Percentiles rank a stretch among this genome's conserved stretches.
Evolutionary conservation across 129 eudicot genomes (phyloP).

Genomic region (Artemisia tridentata): DNA sequence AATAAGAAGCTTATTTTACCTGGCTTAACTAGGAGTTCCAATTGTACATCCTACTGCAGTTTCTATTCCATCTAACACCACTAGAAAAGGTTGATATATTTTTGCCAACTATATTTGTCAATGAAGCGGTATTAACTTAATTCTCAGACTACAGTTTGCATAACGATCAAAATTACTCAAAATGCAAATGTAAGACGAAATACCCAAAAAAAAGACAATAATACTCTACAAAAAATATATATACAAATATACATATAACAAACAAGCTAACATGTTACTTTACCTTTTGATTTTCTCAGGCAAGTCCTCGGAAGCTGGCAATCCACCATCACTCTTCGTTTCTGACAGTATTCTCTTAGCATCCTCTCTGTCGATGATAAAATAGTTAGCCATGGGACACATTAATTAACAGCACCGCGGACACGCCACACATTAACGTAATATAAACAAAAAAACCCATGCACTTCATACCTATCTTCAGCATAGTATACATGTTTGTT

Average conservation of each 20-base stretch:
- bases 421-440: neutral
- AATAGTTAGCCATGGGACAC: neutral
- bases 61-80: too few species aligned
- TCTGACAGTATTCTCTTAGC: constrained; percentile 58
- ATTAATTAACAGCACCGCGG: neutral
- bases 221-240: neutral
- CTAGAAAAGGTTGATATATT: too few species aligned
- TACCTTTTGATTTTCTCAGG: constrained; percentile 66
- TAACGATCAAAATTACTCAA: too few species aligned
- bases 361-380: constrained; percentile 56
- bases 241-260: neutral
- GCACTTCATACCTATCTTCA: constrained; percentile 63
- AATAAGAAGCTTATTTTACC: too few species aligned
- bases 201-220: too few species aligned
- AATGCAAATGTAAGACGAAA: too few species aligned
- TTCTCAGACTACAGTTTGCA: too few species aligned
- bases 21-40: too few species aligned
- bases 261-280: constrained; percentile 10
- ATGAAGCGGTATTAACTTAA: too few species aligned
- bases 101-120: too few species aligned
- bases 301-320: constrained; percentile 33
- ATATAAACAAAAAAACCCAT: neutral
- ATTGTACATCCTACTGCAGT: too few species aligned
- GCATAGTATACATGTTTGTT: constrained; percentile 72
- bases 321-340: constrained; percentile 27